phyloP scores from a whole-genome alignment of 1,284 basidiomycete species.

The Irpex sp. region DNA sequence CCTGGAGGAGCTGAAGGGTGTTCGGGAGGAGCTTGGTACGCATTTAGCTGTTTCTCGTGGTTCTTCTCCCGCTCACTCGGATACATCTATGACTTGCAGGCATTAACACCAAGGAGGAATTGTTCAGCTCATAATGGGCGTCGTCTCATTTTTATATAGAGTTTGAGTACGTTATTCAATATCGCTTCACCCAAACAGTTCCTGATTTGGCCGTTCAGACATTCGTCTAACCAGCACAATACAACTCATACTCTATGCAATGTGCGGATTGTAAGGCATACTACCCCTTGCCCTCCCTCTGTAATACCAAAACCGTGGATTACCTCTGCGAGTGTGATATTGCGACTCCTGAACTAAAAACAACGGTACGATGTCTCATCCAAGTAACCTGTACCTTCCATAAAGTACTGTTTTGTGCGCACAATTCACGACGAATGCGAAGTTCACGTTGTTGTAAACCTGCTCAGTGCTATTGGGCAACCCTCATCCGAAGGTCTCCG shows the following conservation, averaged over 20 bases:
- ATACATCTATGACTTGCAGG: constrained; percentile 15
- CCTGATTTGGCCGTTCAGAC: background rate
- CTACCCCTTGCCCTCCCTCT: background rate
- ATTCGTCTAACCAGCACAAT: background rate
- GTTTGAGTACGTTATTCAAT: background rate
- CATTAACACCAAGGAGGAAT: constrained; percentile 28
- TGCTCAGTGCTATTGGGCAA: background rate
- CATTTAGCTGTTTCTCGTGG: constrained; percentile 16
- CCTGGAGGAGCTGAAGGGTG: constrained; percentile 80
- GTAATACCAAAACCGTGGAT: background rate
- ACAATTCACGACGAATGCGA: background rate
- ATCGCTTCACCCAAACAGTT: background rate
- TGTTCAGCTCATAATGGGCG: constrained; percentile 17
- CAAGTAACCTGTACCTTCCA: no score
- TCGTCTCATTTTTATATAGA: background rate
- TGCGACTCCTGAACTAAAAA: background rate
- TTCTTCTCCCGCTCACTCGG: background rate
- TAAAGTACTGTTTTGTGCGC: no score
- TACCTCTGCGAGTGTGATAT: background rate
- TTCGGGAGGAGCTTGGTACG: constrained; percentile 89
- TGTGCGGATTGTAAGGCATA: background rate
- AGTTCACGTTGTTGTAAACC: background rate
- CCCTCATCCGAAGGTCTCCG: background rate
- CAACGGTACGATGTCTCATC: no score
- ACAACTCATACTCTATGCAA: background rate